Evolutionary conservation across 2,329 filamentous ascomycete species (phyloP), one percentile per base, ranked within the genome.

Genomic region (Periconia macrospinosa): DNA sequence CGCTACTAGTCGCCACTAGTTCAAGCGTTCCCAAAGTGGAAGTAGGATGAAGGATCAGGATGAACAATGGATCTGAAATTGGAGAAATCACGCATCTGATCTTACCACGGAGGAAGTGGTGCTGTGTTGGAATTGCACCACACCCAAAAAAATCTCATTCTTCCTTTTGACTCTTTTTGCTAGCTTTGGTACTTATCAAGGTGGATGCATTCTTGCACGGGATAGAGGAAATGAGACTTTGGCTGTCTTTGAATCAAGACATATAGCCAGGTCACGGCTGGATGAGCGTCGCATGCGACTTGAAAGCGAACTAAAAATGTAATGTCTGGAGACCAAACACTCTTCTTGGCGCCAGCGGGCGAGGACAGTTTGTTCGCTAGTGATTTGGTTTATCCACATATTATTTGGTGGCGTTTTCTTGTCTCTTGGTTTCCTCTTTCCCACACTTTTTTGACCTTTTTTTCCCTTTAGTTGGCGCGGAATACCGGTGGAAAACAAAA

Each of bases 1-100:
- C 70, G 69, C 30, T 73, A 73, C 58, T 73, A 47, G 45, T 33
- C 8, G 7, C 7, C 30, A 13, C 30, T 33, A 13, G 33, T 37
- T 27, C 23, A 8, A 27, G 23, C 23, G 23, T 27, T 27, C 23
- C 8, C 23, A 8, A 3, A 27, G n/a, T 27, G 23, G 23, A 27
- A 8, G 3, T 27, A 27, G 3, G 23, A 27, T 27, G 5, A 27
- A 27, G 3, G 23, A 8, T 27, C 23, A 3, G 23, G 8, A 37
- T 37, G 3, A 10, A n/a, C 6, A 14, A 37, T n/a, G 11, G 15
- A 37, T 37, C 5, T 37, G 33, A n/a, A 37, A 37, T 37, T n/a
- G 33, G 15, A 37, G 33, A n/a, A 14, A 37, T 37, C 33, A 37
- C 11, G 11, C 11, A 14, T 10, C 5, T 37, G 33, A 37, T 37